Evolutionary conservation across 495 filamentous ascomycete genomes (phyloP), one percentile per base, ranked within the genome.

Genomic region (Cryomyces minteri): DNA sequence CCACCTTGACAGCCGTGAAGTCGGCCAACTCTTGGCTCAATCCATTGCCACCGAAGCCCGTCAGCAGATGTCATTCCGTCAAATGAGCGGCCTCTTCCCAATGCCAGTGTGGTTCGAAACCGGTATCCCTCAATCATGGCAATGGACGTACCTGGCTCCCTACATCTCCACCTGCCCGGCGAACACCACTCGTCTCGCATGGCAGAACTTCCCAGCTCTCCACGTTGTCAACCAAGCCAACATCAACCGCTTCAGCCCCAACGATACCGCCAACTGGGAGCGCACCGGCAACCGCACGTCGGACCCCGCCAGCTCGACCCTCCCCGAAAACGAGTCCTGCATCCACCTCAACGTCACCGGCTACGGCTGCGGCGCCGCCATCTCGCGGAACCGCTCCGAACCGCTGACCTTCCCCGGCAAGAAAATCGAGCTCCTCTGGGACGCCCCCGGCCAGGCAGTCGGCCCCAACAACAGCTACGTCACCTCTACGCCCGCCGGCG

Each of bases 1-100:
- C n/a, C n/a, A n/a, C n/a, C n/a, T n/a, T n/a, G n/a, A n/a, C n/a
- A n/a, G n/a, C n/a, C n/a, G n/a, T n/a, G n/a, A n/a, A n/a, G n/a
- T n/a, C n/a, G n/a, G n/a, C n/a, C n/a, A n/a, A n/a, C 61, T 93
- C 14, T 69, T 93, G 0, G 63, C 81, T 8, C 79, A 84, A 58
- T 77, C 77, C 29, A 82, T 94, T 61, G 72, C 82, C 25, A 80
- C 77, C n/a, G 87, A 93, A 53, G 80, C 82, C 10, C 77, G 86
- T 3, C 87, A 93, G 63, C 83, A 94, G 64, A 70, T 86, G 67
- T 80, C 83, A 46, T 93, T 90, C 71, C n/a, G n/a, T n/a, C n/a
- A n/a, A n/a, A n/a, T n/a, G n/a, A n/a, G n/a, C n/a, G n/a, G n/a
- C n/a, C n/a, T n/a, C n/a, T n/a, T n/a, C n/a, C n/a, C 85, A 3